A percentile compares a stretch with the other conserved stretches of the same genome.
Evolutionary conservation across 2,329 filamentous ascomycete genomes (phyloP).

Genomic region (Ophiostoma ips): DNA sequence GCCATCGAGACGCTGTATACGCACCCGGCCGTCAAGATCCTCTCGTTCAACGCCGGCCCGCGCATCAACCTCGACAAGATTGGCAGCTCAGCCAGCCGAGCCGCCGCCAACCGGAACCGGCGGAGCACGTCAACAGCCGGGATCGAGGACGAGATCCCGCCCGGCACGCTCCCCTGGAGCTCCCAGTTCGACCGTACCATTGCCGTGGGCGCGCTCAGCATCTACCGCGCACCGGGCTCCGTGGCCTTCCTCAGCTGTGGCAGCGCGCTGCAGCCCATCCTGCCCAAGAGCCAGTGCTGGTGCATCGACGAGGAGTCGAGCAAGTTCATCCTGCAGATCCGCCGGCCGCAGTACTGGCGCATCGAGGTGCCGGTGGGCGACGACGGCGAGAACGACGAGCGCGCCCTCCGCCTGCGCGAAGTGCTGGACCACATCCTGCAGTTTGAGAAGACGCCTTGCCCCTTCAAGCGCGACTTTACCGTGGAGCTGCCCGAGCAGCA

Average conservation of each 20-base stretch:
- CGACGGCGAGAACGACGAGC: slow-evolving; percentile 43
- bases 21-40: slow-evolving; percentile 58
- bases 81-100: slow-evolving; percentile 16
- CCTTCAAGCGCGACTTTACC: slow-evolving; percentile 65
- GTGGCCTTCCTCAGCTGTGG: slow-evolving; percentile 82
- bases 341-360: slow-evolving; percentile 74
- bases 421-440: slow-evolving; percentile 61
- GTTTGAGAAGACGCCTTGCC: slow-evolving; percentile 80
- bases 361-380: slow-evolving; percentile 65
- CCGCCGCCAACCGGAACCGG: slow-evolving; percentile 5
- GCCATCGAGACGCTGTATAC: slow-evolving; percentile 59
- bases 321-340: slow-evolving; percentile 74
- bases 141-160: slow-evolving; percentile 28
- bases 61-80: slow-evolving; percentile 22
- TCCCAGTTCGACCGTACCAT: slow-evolving; percentile 69
- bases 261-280: slow-evolving; percentile 67
- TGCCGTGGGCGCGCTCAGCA: slow-evolving; percentile 62
- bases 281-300: slow-evolving; percentile 88
- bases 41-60: slow-evolving; percentile 33
- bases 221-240: slow-evolving; percentile 75
- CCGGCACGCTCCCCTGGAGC: slow-evolving; percentile 57
- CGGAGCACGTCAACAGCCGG: slow-evolving; percentile 3
- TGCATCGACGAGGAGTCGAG: slow-evolving; percentile 71
- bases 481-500: slow-evolving; percentile 59
- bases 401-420: slow-evolving; percentile 52